phyloP scores from a whole-genome alignment of 768 basidiomycete species.

The Boletus coccyginus region DNA sequence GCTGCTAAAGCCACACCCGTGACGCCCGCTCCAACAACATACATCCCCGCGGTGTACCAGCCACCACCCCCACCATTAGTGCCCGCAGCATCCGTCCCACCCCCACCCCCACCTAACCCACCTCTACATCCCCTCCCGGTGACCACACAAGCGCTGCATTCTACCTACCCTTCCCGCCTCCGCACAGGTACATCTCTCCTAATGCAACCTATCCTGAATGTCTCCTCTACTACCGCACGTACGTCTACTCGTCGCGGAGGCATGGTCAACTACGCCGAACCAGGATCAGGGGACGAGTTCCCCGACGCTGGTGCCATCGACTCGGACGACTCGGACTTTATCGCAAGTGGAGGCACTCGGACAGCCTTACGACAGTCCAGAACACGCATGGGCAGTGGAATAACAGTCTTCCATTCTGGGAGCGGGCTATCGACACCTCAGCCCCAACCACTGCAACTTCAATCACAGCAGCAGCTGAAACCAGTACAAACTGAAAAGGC shows the following conservation, averaged over 20 bases:
- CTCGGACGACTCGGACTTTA: conserved; percentile 81
- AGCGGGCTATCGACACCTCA: conserved; percentile 41
- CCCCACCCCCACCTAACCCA: conserved; percentile 43
- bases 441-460: conserved; percentile 21
- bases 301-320: conserved; percentile 81
- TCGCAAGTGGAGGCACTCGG: conserved; percentile 61
- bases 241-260: conserved; percentile 57
- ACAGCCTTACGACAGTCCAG: conserved; percentile 52
- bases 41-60: conserved; percentile 38
- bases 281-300: conserved; percentile 78
- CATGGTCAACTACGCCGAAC: conserved; percentile 85
- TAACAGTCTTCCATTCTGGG: conserved; percentile 54
- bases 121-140: conserved; percentile 59
- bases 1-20: conserved; percentile 40
- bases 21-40: conserved; percentile 32
- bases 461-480: conserved; percentile 18
- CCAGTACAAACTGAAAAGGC: conserved; percentile 41
- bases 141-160: conserved; percentile 65
- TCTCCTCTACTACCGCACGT: conserved; percentile 41
- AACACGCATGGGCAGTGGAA: conserved; percentile 43
- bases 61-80: conserved; percentile 34
- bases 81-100: conserved; percentile 19
- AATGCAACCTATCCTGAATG: conserved; percentile 76
- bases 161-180: conserved; percentile 87
- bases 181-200: conserved; percentile 87